These are phyloP conservation scores for Globisporangium nunn DNA, from an alignment of 352 stramenopile species.

Conservation along the genomic window DNA sequence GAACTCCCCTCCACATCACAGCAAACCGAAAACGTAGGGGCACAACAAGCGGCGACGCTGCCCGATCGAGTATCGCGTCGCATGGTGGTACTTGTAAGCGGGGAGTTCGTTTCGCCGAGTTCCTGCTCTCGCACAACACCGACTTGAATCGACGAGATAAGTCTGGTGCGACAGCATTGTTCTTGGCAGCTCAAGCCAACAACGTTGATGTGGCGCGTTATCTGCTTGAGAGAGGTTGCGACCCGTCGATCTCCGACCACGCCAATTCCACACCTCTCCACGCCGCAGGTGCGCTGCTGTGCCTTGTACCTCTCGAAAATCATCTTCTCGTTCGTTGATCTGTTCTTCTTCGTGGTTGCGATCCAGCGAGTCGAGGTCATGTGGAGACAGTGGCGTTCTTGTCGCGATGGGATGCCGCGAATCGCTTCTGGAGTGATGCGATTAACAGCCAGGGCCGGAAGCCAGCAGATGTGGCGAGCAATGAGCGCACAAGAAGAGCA, in stretches of 20 bases:
- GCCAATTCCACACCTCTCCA: constrained; percentile 38
- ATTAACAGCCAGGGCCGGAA: constrained; percentile 31
- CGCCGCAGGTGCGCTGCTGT: constrained; percentile 19
- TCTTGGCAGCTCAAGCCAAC: constrained; percentile 24
- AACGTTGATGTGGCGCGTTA: constrained; percentile 17
- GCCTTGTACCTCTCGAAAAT: neutral
- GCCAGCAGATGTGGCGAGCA: constrained; percentile 27
- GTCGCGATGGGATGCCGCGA: constrained; percentile 41
- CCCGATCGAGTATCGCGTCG: neutral
- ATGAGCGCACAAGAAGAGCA: constrained; percentile 15
- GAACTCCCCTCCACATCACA: constrained; percentile 43
- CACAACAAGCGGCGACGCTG: neutral
- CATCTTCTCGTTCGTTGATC: neutral
- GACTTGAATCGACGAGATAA: constrained; percentile 33
- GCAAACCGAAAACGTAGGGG: neutral
- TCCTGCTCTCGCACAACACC: constrained; percentile 23
- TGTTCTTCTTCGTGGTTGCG: neutral
- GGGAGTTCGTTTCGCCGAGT: constrained; percentile 16
- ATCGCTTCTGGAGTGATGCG: constrained; percentile 18
- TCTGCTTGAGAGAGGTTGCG: constrained; percentile 27
- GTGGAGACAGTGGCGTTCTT: constrained; percentile 28
- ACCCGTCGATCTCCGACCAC: constrained; percentile 22
- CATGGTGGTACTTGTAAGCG: neutral
- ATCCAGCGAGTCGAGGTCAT: constrained; percentile 20
- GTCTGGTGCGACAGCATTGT: constrained; percentile 28